Base-by-base conservation (phyloP, 1,284 basidiomycete species). In the Melampsora medusae region DNA sequence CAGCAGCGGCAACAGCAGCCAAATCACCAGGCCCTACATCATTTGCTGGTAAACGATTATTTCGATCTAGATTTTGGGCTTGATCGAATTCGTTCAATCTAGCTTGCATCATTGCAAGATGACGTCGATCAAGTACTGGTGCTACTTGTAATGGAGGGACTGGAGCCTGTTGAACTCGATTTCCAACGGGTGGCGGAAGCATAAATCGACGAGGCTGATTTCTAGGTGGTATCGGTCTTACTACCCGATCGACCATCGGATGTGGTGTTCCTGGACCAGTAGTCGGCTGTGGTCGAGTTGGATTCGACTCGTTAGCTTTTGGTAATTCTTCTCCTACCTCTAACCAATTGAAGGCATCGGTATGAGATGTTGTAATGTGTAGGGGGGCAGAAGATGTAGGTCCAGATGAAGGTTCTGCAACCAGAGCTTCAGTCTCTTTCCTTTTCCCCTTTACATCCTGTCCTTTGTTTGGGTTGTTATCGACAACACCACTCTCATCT, bases 261-360 rank as follows among this genome's bases (percentile, higher is more conserved):
- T 9, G 22, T 5, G 12, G n/a, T 28, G 53, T 28, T 22, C 53
- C 22, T 59, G n/a, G 6, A 10, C 22, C 53, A 59, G 17, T 9
- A 59, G 12, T 59, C 53, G n/a, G 22, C 22, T 22, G n/a, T 28
- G 53, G 19, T 10, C 22, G 22, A 22, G 17, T n/a, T 10, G 53
- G 53, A 22, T 28, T 28, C 9, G n/a, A 7, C 53, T 22, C 53
- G 35, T 48, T 35, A 9, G 22, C 28, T 48, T 46, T 69, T 6
- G 35, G 28, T 9, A 46, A 46, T 31, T 60, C 19, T 14, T 28
- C 35, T 9, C 28, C 31, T 19, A 60, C 68, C 56, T 69, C 68
- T 10, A 42, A 46, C 68, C 53, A 69, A 42, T 69, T 46, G 33
- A 61, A 61, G 16, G 68, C 25, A 48, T 71, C 46, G 12, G 48